Conservation (phyloP, 2,329 filamentous ascomycete genomes). For the Colletotrichum simmondsii region DNA sequence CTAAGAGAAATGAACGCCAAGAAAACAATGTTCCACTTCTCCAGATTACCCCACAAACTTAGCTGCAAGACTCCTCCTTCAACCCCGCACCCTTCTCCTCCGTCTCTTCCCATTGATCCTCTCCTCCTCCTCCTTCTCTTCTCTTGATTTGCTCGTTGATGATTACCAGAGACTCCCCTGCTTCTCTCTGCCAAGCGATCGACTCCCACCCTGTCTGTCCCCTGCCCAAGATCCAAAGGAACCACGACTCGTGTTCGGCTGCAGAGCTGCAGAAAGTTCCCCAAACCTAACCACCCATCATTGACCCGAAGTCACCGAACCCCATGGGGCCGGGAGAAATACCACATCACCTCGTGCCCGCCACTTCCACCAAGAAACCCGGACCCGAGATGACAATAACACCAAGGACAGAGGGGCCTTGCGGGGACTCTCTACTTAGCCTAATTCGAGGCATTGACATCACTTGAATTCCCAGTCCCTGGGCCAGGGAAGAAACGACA, state of each 20-base stretch:
- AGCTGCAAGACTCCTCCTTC: neutral
- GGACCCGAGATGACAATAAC: neutral
- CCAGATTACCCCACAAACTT: conserved; percentile 25
- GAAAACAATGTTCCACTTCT: neutral
- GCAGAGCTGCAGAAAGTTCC: conserved; percentile 6
- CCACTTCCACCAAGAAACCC: neutral
- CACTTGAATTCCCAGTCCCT: neutral
- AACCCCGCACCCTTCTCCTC: conserved; percentile 9
- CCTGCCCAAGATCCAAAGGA: neutral
- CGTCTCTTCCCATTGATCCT: neutral
- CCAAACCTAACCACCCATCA: conserved; percentile 6
- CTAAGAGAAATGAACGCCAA: neutral
- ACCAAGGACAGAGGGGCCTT: neutral
- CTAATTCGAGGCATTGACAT: neutral
- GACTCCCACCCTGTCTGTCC: neutral
- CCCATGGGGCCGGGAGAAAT: conserved; percentile 9
- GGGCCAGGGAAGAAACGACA: neutral
- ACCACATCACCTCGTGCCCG: conserved; percentile 3
- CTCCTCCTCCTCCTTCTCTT: neutral
- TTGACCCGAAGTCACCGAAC: conserved; percentile 28
- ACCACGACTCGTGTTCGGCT: neutral
- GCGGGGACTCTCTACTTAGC: neutral
- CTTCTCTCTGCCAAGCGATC: neutral
- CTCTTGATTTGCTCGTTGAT: neutral
- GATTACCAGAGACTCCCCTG: neutral